A percentile compares a stretch with the other conserved stretches of the same genome.
Conservation (phyloP, 2,329 filamentous ascomycete genomes). For the Neofusicoccum umdonicola region DNA sequence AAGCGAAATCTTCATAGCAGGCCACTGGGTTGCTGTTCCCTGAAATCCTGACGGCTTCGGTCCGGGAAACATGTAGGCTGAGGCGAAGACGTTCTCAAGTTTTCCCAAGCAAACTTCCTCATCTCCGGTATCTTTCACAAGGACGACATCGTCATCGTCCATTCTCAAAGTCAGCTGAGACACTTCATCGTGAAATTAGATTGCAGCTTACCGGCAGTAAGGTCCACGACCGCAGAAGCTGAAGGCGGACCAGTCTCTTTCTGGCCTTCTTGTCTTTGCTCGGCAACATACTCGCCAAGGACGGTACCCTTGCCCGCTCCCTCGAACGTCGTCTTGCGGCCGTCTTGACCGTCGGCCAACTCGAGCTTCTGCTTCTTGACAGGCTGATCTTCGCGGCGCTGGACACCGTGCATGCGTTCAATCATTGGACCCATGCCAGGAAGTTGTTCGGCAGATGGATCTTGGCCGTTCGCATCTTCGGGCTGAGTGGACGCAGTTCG, state of each 20-base stretch:
- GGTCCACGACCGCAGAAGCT: constrained; percentile 41
- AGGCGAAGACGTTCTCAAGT: constrained; percentile 65
- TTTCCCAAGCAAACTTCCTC: constrained; percentile 81
- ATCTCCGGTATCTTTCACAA: constrained; percentile 59
- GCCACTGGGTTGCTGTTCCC: constrained; percentile 65
- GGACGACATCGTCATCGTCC: constrained; percentile 57
- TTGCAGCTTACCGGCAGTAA: constrained; percentile 33
- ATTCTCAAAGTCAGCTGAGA: not conserved
- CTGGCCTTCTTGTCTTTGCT: constrained; percentile 48
- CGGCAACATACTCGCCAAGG: constrained; percentile 61
- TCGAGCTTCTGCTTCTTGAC: constrained; percentile 48
- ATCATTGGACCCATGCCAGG: constrained; percentile 61
- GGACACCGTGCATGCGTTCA: constrained; percentile 72
- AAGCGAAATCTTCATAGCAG: constrained; percentile 70
- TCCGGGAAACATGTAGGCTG: constrained; percentile 66
- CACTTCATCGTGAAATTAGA: not conserved
- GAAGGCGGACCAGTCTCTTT: constrained; percentile 36
- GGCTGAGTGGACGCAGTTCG: constrained; percentile 20
- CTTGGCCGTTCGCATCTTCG: not conserved
- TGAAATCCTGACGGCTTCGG: constrained; percentile 63
- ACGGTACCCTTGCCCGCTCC: constrained; percentile 54
- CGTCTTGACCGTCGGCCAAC: constrained; percentile 28
- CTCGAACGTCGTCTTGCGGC: constrained; percentile 33
- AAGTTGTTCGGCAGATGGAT: constrained; percentile 20
- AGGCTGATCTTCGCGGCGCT: constrained; percentile 61